Evolutionary conservation across 2,329 filamentous ascomycete genomes (phyloP), one percentile per base, ranked within the genome.

Genomic region (Penicillium sp.): DNA sequence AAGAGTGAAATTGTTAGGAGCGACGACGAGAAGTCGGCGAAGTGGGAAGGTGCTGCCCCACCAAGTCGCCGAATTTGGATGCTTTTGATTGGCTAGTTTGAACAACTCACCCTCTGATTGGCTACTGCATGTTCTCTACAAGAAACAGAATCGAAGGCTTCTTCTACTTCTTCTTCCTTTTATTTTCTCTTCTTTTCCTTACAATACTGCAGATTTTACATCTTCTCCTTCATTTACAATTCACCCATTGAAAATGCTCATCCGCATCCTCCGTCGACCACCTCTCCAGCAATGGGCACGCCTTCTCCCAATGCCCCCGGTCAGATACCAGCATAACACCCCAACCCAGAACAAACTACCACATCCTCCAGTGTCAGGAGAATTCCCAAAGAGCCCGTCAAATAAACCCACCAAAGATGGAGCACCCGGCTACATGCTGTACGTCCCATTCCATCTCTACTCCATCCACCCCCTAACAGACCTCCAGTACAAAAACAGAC

Each of bases 401-500:
- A n/a, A n/a, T n/a, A n/a, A n/a, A n/a, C n/a, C n/a, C 0, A 4
- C 29, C 2, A 53, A 47, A 34, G 47, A 47, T 23, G 53, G 53
- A 21, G 23, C 43, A 2, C 27, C 42, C 7, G 54, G 53, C 2
- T 50, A 56, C 42, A 13, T 53, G 1, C 12, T 56, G 53, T 56
- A 50, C 3, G 53, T 50, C 3, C 13, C 18, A 12, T 34, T 10
- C 1, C 13, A 8, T 12, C n/a, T 3, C 17, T 7, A 20, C 10
- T 47, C 24, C 15, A 17, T 13, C 7, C 21, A n/a, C 18, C 20
- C 13, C 15, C 21, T 45, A n/a, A 47, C 32, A n/a, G n/a, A n/a
- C 13, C 15, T 13, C 10, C 62, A 91, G 88, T 58, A 90, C 89
- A 48, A 88, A 88, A 4, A 81, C 91, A 67, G 90, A 95, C 70